Conservation (phyloP, 345 rosid species). For the Reutealis trisperma region DNA sequence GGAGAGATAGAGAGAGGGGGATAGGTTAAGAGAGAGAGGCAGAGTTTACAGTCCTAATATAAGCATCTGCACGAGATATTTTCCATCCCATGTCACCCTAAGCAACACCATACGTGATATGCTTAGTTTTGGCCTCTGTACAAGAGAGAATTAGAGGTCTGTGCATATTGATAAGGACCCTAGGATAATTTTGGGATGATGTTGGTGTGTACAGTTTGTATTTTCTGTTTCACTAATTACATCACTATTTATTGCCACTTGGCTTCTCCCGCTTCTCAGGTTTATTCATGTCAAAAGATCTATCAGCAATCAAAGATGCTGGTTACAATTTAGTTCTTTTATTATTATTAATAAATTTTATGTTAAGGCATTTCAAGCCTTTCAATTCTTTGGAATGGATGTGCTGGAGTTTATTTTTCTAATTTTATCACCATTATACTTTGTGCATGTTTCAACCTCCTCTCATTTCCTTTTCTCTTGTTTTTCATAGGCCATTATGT, state of each 20-base stretch:
- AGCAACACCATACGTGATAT: too few species aligned
- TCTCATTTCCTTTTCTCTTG: background rate
- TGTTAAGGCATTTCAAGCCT: background rate
- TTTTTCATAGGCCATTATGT: background rate
- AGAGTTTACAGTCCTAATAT: background rate
- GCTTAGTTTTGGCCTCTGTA: too few species aligned
- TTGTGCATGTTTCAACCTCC: background rate
- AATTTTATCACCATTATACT: background rate
- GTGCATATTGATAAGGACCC: too few species aligned
- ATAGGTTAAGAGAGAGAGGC: too few species aligned
- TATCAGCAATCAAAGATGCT: background rate
- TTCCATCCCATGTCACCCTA: too few species aligned
- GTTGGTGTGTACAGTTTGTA: background rate
- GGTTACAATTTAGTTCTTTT: background rate
- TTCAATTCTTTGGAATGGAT: background rate
- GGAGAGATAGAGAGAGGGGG: background rate
- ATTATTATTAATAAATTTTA: background rate
- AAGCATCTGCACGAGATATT: too few species aligned
- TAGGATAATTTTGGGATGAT: background rate
- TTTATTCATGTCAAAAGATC: constrained; percentile 2
- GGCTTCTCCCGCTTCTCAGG: background rate
- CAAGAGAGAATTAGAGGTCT: background rate
- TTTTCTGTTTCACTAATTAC: background rate
- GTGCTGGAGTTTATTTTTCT: background rate
- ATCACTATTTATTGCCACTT: background rate